Evolutionary conservation across 1,284 basidiomycete genomes (phyloP).

Genomic region (Albatrellus sp.): DNA sequence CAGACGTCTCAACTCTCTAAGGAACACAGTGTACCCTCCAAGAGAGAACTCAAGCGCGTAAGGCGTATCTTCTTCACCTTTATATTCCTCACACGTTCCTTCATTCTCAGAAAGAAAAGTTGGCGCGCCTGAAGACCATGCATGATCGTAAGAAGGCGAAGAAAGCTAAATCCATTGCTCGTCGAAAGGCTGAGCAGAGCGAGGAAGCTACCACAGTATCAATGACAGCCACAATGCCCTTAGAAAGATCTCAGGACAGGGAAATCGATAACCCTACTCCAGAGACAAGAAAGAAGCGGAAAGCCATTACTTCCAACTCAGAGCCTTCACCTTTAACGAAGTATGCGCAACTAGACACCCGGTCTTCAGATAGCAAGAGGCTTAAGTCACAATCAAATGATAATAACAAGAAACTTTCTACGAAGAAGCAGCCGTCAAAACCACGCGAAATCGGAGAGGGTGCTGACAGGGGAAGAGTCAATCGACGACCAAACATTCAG

Average conservation of each 20-base stretch:
- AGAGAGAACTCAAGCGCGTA: slow-evolving; percentile 46
- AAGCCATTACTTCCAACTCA: background rate
- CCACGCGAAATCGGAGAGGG: too few relatives aligned
- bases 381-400: too few relatives aligned
- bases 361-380: too few relatives aligned
- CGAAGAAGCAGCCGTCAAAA: too few relatives aligned
- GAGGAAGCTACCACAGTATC: too few relatives aligned
- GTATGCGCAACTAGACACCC: too few relatives aligned
- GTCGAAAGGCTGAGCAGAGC: too few relatives aligned
- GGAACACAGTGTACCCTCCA: slow-evolving; percentile 20
- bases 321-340: background rate
- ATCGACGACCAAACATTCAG: too few relatives aligned
- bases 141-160: slow-evolving; percentile 18
- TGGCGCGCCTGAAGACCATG: slow-evolving; percentile 24
- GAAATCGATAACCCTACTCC: background rate
- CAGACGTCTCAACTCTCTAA: background rate
- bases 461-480: too few relatives aligned
- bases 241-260: too few relatives aligned
- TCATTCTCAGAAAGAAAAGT: slow-evolving; percentile 27
- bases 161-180: background rate
- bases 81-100: background rate
- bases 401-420: background rate
- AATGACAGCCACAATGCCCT: too few relatives aligned
- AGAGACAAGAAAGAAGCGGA: background rate
- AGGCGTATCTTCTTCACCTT: slow-evolving; percentile 14